phyloP scores from a whole-genome alignment of 495 filamentous ascomycete genomes.

The Astrothelium subdiscretum region DNA sequence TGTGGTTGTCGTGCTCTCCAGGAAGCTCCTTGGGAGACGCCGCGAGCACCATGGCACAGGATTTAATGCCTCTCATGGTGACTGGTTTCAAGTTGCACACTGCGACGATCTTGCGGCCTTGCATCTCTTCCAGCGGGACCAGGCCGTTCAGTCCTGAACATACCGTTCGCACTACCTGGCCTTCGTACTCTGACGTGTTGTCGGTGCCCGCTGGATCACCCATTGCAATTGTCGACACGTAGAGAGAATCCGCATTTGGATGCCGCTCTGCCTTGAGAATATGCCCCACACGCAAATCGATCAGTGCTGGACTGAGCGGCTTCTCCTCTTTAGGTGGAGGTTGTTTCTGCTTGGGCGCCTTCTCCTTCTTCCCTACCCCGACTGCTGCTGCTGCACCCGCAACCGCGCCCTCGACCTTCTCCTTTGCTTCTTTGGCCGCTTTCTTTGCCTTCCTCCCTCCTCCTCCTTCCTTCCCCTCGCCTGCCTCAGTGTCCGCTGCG shows the following conservation, averaged over 20 bases:
- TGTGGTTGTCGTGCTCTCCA: conserved; percentile 72
- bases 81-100: conserved; percentile 98
- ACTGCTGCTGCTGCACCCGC: conserved; percentile 17
- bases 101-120: conserved; percentile 82
- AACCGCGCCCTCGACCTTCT: conserved; percentile 21
- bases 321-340: conserved; percentile 39
- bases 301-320: conserved; percentile 67
- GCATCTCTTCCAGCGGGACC: conserved; percentile 88
- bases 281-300: conserved; percentile 92
- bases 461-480: conserved; percentile 10
- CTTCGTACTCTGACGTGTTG: conserved; percentile 77
- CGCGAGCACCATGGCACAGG: conserved; percentile 88
- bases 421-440: conserved; percentile 23
- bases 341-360: conserved; percentile 56
- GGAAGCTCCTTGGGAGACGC: conserved; percentile 70
- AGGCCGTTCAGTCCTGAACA: conserved; percentile 94
- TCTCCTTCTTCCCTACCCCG: conserved; percentile 61
- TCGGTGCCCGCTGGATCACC: conserved; percentile 79
- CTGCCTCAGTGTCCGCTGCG: conserved; percentile 15
- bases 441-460: conserved; percentile 17
- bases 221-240: conserved; percentile 91
- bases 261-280: conserved; percentile 90
- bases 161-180: conserved; percentile 81
- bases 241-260: conserved; percentile 92
- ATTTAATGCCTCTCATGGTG: conserved; percentile 97